Base-by-base conservation (phyloP, 2,329 filamentous ascomycete genomes). In the Sporothrix euskadiensis region DNA sequence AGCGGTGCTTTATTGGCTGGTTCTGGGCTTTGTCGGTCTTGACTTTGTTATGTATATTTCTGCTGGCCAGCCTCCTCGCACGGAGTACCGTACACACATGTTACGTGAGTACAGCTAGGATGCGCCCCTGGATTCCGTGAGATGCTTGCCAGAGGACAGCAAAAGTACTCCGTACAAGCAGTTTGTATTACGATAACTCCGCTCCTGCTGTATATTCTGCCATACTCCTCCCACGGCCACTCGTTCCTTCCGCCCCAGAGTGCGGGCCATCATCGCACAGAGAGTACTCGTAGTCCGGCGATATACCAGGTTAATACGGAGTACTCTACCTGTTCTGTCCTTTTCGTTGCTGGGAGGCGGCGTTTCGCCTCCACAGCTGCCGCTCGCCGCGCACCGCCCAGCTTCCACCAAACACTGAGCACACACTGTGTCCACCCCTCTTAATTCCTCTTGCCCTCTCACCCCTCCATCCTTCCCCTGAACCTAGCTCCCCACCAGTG, bases 401-500 rank as follows among this genome's bases (percentile, higher is more conserved):
- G 61, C 61, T 47, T 47, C 65, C 30, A 69, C 69, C 52, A 44
- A 54, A 47, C 69, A 68, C 65, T 68, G 65, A 69, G 54, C 35
- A 30, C 69, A 47, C 69, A 68, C 65, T 68, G 65, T 69, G 66
- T 54, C 19, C 65, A 68, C 69, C 69, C 49, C 52, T 71, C 69
- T 26, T 49, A 19, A 16, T 49, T 49, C 44, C 44, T 49, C 44
- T 49, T 16, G 4, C 44, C 12, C 59, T 63, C 39, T 26, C 52
- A 66, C 71, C 52, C 71, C 71, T 68, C 52, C 52, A 22, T 68
- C 71, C 66, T 69, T 44, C 71, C 54, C 59, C 59, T 56, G 57
- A 71, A 61, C 47, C 68, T 71, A 71, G 73, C 49, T 68, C 72
- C 57, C 56, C 73, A 71, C 59, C 72, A 69, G 16, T 56, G 59